Evolutionary conservation across 192 early-diverging fungal species (phyloP).

Genomic region (Kickxella alabastrina): DNA sequence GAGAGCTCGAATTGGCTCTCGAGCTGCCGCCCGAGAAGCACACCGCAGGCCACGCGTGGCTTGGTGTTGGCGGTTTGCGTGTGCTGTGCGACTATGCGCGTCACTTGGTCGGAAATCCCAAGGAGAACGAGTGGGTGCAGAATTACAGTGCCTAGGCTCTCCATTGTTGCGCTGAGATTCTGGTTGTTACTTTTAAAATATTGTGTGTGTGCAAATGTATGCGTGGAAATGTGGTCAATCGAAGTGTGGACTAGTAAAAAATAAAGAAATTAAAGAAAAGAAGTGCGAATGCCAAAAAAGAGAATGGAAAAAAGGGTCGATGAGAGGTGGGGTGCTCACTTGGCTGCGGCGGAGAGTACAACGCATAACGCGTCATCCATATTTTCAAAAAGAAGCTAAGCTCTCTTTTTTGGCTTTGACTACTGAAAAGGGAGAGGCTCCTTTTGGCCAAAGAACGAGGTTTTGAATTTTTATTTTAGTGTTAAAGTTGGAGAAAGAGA

Average conservation of each 20-base stretch:
- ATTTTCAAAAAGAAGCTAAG: too few species aligned
- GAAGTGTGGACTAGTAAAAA: background rate
- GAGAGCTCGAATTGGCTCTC: slow-evolving; percentile 35
- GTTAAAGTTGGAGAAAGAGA: too few species aligned
- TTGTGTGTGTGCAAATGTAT: slow-evolving; percentile 1
- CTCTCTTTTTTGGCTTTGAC: too few species aligned
- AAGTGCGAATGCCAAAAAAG: background rate
- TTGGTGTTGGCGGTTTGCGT: slow-evolving; percentile 7
- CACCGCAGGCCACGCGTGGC: slow-evolving; percentile 18
- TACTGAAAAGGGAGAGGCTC: too few species aligned
- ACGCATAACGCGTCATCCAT: too few species aligned
- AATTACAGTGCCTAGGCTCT: slow-evolving; percentile 21
- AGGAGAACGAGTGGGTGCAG: slow-evolving; percentile 48
- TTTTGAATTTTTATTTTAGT: too few species aligned
- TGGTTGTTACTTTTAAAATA: background rate
- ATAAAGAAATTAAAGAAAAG: background rate
- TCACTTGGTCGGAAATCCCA: slow-evolving; percentile 48
- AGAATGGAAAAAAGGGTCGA: too few species aligned
- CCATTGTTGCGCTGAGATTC: slow-evolving; percentile 1
- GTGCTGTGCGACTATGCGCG: slow-evolving; percentile 32
- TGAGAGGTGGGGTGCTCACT: too few species aligned
- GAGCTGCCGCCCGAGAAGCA: slow-evolving; percentile 33
- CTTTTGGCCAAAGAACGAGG: too few species aligned
- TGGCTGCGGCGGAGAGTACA: too few species aligned
- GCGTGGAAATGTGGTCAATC: background rate